phyloP scores from a whole-genome alignment of 345 rosid species.

The Linum tenue region DNA sequence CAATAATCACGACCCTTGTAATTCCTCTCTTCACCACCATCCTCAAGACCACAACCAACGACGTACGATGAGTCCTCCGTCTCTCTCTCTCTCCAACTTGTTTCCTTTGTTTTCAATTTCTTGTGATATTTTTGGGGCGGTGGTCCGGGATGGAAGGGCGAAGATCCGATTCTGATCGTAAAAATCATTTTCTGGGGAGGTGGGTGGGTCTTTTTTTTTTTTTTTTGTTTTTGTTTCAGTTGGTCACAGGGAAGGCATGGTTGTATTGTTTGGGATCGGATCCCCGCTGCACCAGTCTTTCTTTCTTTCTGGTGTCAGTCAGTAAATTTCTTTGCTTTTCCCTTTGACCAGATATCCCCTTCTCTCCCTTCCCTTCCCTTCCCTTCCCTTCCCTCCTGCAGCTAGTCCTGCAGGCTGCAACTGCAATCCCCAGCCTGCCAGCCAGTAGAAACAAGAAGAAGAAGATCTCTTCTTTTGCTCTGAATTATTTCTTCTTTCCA shows the following conservation, averaged over 20 bases:
- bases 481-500: too few relatives aligned
- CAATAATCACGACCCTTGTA: neutral
- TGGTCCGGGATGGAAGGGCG: constrained; percentile 24
- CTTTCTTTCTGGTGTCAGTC: constrained; percentile 14
- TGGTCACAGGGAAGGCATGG: constrained; percentile 59
- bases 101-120: neutral
- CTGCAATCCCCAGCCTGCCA: too few relatives aligned
- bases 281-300: constrained; percentile 37
- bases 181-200: too few relatives aligned
- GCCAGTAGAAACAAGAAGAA: too few relatives aligned
- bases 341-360: constrained; percentile 53
- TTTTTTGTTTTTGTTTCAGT: neutral
- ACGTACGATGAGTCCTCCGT: neutral
- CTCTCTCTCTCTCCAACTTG: neutral
- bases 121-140: constrained; percentile 4
- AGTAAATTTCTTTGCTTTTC: too few relatives aligned
- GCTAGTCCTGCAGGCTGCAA: too few relatives aligned
- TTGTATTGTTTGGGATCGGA: constrained; percentile 27
- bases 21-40: neutral
- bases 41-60: neutral
- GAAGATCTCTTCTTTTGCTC: too few relatives aligned
- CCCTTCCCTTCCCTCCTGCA: too few relatives aligned
- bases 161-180: neutral
- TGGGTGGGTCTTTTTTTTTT: too few relatives aligned
- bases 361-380: too few relatives aligned